These are phyloP conservation scores for Coelastrella sp. DNA, from an alignment of 139 green algal species.

Conservation along the genomic window DNA sequence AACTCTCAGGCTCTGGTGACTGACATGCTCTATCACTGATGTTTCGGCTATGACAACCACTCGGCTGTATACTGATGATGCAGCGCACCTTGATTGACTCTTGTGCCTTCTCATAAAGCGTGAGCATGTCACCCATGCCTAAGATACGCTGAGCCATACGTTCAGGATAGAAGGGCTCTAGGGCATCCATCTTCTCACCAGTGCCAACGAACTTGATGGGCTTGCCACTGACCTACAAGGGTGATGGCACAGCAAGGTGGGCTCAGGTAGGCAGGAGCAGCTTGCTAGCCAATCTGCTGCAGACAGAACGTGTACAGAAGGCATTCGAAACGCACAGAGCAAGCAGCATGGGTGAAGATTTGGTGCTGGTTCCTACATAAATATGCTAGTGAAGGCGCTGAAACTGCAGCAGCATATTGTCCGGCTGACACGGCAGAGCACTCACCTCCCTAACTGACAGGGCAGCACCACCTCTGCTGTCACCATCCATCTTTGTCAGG, in stretches of 20 bases:
- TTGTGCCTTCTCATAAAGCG: conserved; percentile 95
- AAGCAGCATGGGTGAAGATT: too few relatives aligned
- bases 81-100: conserved; percentile 76
- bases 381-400: too few relatives aligned
- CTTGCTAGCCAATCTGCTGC: background rate
- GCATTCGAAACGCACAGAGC: background rate
- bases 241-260: background rate
- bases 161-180: conserved; percentile 99
- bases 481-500: conserved; percentile 98
- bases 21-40: too few relatives aligned
- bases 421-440: too few relatives aligned
- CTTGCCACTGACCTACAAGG: conserved; percentile 68
- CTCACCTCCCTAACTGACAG: conserved; percentile 93
- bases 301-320: background rate
- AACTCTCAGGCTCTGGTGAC: too few relatives aligned
- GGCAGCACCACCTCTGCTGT: conserved; percentile 95
- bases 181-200: conserved; percentile 96
- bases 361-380: too few relatives aligned
- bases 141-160: conserved; percentile 96
- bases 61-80: background rate
- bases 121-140: conserved; percentile 98
- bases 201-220: conserved; percentile 99
- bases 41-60: too few relatives aligned
- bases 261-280: background rate
- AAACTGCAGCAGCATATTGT: too few relatives aligned